phyloP scores from a whole-genome alignment of 139 green algal genomes.

The Chlorella sp. region DNA sequence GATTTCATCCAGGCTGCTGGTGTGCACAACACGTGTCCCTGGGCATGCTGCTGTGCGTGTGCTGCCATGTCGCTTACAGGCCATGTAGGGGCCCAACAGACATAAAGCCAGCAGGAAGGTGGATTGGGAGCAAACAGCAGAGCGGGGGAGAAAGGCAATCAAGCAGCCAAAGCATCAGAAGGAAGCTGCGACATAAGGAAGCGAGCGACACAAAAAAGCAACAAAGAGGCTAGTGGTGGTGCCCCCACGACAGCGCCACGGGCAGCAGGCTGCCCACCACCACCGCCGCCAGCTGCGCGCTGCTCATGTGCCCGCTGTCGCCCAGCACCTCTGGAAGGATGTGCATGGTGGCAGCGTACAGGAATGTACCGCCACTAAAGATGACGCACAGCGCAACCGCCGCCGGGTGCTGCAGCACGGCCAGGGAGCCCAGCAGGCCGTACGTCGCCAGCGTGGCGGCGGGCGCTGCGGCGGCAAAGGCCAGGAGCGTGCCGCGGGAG shows the following conservation, averaged over 20 bases:
- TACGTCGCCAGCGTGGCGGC: constrained; percentile 52
- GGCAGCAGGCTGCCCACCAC: constrained; percentile 25
- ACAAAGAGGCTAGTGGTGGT: background rate
- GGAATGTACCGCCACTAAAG: constrained; percentile 72
- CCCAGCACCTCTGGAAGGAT: constrained; percentile 62
- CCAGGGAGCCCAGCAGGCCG: constrained; percentile 33
- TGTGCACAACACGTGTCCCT: too few species aligned
- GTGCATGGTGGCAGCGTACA: constrained; percentile 69
- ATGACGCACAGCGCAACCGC: constrained; percentile 45
- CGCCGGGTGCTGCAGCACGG: constrained; percentile 20
- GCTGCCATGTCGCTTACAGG: too few species aligned
- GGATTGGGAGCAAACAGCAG: too few species aligned
- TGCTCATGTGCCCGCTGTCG: background rate
- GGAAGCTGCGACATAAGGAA: too few species aligned
- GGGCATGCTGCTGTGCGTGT: too few species aligned
- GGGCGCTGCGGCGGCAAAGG: constrained; percentile 48
- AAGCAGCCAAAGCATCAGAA: too few species aligned
- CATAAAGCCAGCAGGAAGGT: too few species aligned
- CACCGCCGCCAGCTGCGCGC: constrained; percentile 29
- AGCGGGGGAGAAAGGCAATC: too few species aligned
- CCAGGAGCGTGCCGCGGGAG: constrained; percentile 37
- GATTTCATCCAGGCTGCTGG: too few species aligned
- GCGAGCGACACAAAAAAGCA: background rate
- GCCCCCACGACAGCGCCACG: constrained; percentile 16
- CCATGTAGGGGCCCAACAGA: too few species aligned